These are phyloP conservation scores for Rhynchospora tenuis DNA, from an alignment of 176 grass and related monocot genomes.

Conservation along the genomic window DNA sequence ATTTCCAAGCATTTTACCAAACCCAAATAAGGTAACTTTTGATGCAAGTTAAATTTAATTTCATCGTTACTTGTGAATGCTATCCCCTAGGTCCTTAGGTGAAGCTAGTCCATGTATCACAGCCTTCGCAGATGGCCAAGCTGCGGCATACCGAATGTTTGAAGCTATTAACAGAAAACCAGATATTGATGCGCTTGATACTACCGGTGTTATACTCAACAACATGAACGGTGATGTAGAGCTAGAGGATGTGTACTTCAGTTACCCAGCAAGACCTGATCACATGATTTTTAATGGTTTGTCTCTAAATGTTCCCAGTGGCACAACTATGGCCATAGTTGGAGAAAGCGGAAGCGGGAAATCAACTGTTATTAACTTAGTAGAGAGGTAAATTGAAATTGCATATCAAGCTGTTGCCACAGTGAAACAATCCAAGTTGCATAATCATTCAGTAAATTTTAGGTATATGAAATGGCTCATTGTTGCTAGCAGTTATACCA, in stretches of 20 bases:
- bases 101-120: conserved; percentile 55
- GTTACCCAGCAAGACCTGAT: conserved; percentile 60
- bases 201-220: conserved; percentile 49
- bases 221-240: conserved; percentile 69
- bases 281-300: conserved; percentile 64
- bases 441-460: too few relatives aligned
- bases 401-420: too few relatives aligned
- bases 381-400: conserved; percentile 31
- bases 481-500: too few relatives aligned
- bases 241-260: conserved; percentile 71
- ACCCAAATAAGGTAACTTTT: background rate
- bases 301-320: conserved; percentile 45
- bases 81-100: conserved; percentile 65
- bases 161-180: conserved; percentile 68
- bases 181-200: conserved; percentile 48
- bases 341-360: conserved; percentile 86
- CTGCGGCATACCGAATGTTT: too few relatives aligned
- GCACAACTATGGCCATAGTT: too few relatives aligned
- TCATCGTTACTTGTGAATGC: background rate
- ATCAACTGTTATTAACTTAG: conserved; percentile 68
- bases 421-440: too few relatives aligned
- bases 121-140: conserved; percentile 82
- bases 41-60: background rate
- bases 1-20: background rate
- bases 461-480: too few relatives aligned